Evolutionary conservation across 1,139 yeast genomes (phyloP).

Genomic region (Hansenula sp.): DNA sequence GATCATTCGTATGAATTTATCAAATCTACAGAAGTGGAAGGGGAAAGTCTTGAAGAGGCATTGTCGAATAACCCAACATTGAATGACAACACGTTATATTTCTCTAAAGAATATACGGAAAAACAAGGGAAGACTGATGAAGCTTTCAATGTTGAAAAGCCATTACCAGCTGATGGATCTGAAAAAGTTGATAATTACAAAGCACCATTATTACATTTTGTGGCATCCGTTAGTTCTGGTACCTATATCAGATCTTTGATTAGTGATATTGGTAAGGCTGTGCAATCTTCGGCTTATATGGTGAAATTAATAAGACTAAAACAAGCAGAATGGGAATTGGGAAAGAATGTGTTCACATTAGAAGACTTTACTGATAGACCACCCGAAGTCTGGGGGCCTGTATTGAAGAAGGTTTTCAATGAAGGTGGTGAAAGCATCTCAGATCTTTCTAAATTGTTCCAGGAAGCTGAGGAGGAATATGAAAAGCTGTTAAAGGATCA

Average conservation of each 20-base stretch:
- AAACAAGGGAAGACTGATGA: conserved; percentile 31
- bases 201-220: conserved; percentile 68
- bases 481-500: conserved; percentile 3
- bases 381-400: conserved; percentile 66
- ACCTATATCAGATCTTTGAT: conserved; percentile 89
- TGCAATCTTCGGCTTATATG: conserved; percentile 86
- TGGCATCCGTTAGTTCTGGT: conserved; percentile 86
- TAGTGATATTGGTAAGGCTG: conserved; percentile 82
- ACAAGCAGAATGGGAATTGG: conserved; percentile 83
- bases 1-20: conserved; percentile 55
- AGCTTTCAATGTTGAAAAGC: conserved; percentile 30
- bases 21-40: conserved; percentile 41
- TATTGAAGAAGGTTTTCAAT: conserved; percentile 45
- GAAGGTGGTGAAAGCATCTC: conserved; percentile 30
- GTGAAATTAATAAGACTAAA: conserved; percentile 67
- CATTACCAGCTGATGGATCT: conserved; percentile 27
- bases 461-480: conserved; percentile 12
- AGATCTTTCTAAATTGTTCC: conserved; percentile 26
- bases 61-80: conserved; percentile 54
- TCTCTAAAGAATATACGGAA: conserved; percentile 50
- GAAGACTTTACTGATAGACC: conserved; percentile 58
- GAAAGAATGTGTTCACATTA: conserved; percentile 62
- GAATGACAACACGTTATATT: conserved; percentile 57
- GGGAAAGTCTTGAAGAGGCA: conserved; percentile 30
- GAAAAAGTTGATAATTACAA: conserved; percentile 28